These are phyloP conservation scores for Tetrapisispora arboricola DNA, from an alignment of 805 yeast species.

Conservation along the genomic window DNA sequence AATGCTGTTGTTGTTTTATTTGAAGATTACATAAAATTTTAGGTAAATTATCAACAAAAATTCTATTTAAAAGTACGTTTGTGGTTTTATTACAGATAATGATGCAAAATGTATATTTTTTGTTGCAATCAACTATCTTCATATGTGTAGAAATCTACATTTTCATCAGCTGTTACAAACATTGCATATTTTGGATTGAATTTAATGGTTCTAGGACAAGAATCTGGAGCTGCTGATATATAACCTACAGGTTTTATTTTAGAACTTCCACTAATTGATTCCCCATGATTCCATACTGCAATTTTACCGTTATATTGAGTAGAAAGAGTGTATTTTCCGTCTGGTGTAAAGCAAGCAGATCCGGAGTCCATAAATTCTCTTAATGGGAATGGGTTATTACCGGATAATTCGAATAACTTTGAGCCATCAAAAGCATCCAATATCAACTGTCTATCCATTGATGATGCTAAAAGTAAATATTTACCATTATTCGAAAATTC, in stretches of 20 bases:
- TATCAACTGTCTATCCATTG: constrained; percentile 48
- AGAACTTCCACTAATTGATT: constrained; percentile 21
- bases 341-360: constrained; percentile 52
- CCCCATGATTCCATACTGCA: constrained; percentile 41
- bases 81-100: too few species aligned
- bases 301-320: constrained; percentile 49
- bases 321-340: constrained; percentile 50
- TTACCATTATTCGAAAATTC: constrained; percentile 78
- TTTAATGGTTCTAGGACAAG: constrained; percentile 31
- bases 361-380: constrained; percentile 42
- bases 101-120: too few species aligned
- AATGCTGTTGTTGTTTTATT: too few species aligned
- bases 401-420: constrained; percentile 36
- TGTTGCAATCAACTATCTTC: constrained; percentile 10
- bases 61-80: too few species aligned
- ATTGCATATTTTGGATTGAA: constrained; percentile 34
- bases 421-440: constrained; percentile 63
- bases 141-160: constrained; percentile 28
- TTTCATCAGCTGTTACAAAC: constrained; percentile 32
- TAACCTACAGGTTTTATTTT: constrained; percentile 20
- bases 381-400: constrained; percentile 38
- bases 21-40: background rate
- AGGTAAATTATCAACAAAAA: background rate
- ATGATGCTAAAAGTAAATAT: constrained; percentile 46
- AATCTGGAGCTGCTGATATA: constrained; percentile 26